phyloP scores from a whole-genome alignment of 2,329 filamentous ascomycete species.

The Madurella mycetomatis region DNA sequence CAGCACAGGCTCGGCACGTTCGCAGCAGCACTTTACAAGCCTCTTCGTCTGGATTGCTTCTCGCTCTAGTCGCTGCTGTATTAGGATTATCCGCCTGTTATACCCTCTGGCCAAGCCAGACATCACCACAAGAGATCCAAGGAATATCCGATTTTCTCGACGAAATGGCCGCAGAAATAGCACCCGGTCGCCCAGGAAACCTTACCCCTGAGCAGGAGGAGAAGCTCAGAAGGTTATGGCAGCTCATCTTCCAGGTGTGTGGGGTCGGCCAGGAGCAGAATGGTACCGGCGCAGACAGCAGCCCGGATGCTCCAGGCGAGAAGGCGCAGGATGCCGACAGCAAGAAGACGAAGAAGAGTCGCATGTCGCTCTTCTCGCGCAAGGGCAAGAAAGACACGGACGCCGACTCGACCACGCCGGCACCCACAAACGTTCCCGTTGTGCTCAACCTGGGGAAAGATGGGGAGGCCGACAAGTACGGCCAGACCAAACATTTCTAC shows the following conservation, averaged over 20 bases:
- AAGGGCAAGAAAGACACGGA: constrained; percentile 52
- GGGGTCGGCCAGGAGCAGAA: constrained; percentile 47
- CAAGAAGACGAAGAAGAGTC: constrained; percentile 70
- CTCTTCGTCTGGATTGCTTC: constrained; percentile 13
- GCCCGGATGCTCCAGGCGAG: constrained; percentile 33
- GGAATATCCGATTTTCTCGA: constrained; percentile 8
- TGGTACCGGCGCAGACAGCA: constrained; percentile 22
- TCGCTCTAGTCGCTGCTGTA: constrained; percentile 17
- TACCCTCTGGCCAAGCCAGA: neutral
- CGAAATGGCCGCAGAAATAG: constrained; percentile 34
- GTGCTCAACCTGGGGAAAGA: constrained; percentile 38
- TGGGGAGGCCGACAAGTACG: constrained; percentile 82
- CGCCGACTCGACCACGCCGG: constrained; percentile 32
- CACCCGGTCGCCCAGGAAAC: constrained; percentile 75
- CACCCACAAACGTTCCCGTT: constrained; percentile 21
- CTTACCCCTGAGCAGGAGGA: constrained; percentile 84
- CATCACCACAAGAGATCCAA: neutral
- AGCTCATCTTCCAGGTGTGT: constrained; percentile 68
- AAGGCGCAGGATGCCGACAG: constrained; percentile 25
- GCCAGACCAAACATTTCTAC: constrained; percentile 80
- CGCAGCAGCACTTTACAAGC: constrained; percentile 7
- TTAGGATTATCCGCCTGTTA: constrained; percentile 17
- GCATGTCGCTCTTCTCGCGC: constrained; percentile 64
- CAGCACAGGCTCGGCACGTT: neutral
- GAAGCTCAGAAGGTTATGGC: constrained; percentile 86